phyloP scores from a whole-genome alignment of 495 filamentous ascomycete genomes.

The Parathielavia hyrcaniae region DNA sequence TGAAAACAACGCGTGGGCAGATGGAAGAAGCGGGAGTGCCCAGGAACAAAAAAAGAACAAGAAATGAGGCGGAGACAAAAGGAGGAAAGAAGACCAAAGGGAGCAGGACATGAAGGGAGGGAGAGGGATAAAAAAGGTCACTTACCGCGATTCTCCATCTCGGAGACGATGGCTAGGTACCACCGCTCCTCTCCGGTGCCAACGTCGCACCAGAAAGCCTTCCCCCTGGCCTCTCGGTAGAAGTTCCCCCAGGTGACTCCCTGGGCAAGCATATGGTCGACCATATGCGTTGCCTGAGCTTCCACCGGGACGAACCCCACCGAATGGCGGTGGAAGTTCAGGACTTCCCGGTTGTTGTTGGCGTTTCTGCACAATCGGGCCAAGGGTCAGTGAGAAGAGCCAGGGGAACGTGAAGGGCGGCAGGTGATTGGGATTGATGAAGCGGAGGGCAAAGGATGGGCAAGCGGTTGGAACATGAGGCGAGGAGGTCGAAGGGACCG shows the following conservation, averaged over 20 bases:
- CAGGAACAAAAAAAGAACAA: no score
- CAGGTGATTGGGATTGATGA: no score
- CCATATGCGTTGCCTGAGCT: neutral
- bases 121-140: neutral
- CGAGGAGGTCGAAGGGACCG: neutral
- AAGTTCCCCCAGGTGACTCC: neutral
- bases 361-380: no score
- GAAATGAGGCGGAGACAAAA: neutral
- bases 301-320: neutral
- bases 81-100: neutral
- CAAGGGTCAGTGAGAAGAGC: no score
- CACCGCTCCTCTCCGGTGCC: neutral
- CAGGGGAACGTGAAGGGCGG: no score
- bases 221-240: neutral
- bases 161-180: neutral
- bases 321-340: slow-evolving; percentile 1
- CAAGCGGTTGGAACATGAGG: neutral
- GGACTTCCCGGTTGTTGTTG: neutral
- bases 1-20: neutral
- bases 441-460: no score
- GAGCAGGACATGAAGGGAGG: no score
- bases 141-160: neutral
- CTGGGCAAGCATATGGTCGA: neutral
- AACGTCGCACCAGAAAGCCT: neutral
- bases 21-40: neutral